Evolutionary conservation across 1,139 yeast genomes (phyloP).

Genomic region (Nakaseomyces kungkrabaensis): DNA sequence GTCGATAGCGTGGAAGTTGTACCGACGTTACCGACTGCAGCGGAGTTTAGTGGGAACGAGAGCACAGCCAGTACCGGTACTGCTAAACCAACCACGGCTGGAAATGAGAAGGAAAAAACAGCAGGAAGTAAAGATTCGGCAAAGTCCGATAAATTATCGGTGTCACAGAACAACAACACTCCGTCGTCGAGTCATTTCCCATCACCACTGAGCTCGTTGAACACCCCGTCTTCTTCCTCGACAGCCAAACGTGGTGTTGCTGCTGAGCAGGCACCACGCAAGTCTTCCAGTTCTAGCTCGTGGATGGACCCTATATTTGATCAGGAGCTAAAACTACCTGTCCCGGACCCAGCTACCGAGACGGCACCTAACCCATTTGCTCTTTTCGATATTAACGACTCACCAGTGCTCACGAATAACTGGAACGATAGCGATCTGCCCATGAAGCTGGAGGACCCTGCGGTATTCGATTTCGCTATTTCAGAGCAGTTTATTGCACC

Average conservation of each 20-base stretch:
- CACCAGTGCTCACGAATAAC: background rate
- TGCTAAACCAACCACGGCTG: too few species aligned
- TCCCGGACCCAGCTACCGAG: background rate
- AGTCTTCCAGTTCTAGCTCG: background rate
- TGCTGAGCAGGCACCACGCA: too few species aligned
- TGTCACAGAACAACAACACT: background rate
- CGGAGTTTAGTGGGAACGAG: background rate
- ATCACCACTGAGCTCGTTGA: background rate
- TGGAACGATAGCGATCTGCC: background rate
- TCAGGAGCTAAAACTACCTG: background rate
- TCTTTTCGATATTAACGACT: background rate
- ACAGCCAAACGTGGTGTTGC: background rate
- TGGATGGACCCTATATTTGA: constrained; percentile 3
- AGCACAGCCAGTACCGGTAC: background rate
- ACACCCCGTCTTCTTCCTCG: background rate
- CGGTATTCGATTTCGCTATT: background rate
- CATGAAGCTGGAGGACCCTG: background rate
- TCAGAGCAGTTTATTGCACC: background rate
- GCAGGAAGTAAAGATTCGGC: background rate
- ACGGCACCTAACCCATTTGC: background rate
- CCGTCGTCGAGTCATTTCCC: background rate
- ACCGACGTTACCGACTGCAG: background rate
- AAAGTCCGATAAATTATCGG: background rate
- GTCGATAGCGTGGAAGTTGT: background rate
- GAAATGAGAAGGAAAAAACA: too few species aligned